These are phyloP conservation scores for Fusarium euwallaceae DNA, from an alignment of 2,329 filamentous ascomycete genomes.

Conservation along the genomic window DNA sequence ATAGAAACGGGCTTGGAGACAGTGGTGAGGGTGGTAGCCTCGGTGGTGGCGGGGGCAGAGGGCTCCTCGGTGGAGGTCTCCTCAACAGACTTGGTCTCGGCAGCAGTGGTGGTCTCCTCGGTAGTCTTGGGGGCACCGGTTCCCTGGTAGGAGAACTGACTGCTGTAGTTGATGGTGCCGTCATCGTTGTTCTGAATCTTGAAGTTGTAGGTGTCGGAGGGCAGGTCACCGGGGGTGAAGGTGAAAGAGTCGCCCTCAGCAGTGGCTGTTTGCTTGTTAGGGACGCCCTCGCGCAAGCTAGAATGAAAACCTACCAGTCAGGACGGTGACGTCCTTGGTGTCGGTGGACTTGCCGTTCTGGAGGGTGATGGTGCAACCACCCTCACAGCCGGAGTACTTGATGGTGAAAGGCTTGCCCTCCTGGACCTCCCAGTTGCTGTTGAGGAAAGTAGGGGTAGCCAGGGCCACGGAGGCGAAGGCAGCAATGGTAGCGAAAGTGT, in stretches of 20 bases:
- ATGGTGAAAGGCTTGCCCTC: constrained; percentile 52
- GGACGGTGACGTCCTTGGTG: constrained; percentile 47
- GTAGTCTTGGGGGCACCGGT: constrained; percentile 36
- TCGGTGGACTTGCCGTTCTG: constrained; percentile 49
- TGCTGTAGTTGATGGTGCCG: constrained; percentile 50
- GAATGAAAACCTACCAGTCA: constrained; percentile 48
- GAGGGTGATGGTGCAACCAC: constrained; percentile 53
- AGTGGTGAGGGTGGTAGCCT: constrained; percentile 36
- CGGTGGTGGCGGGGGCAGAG: constrained; percentile 22
- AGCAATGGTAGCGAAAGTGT: constrained; percentile 49
- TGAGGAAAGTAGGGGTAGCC: constrained; percentile 51
- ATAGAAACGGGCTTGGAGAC: constrained; percentile 29
- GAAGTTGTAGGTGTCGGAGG: constrained; percentile 52
- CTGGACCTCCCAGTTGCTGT: constrained; percentile 47
- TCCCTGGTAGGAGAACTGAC: constrained; percentile 49
- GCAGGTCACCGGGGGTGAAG: constrained; percentile 46
- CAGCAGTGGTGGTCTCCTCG: constrained; percentile 22
- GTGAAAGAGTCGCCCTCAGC: constrained; percentile 45
- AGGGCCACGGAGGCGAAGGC: constrained; percentile 46
- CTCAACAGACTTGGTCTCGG: constrained; percentile 22
- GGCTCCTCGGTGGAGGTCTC: constrained; percentile 16
- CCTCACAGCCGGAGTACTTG: constrained; percentile 49
- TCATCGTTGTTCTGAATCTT: constrained; percentile 49
- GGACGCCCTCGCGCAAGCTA: too few species aligned
- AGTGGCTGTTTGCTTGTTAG: constrained; percentile 20